Conservation (phyloP, 75 land plant genomes). For the Larix kaempferi region DNA sequence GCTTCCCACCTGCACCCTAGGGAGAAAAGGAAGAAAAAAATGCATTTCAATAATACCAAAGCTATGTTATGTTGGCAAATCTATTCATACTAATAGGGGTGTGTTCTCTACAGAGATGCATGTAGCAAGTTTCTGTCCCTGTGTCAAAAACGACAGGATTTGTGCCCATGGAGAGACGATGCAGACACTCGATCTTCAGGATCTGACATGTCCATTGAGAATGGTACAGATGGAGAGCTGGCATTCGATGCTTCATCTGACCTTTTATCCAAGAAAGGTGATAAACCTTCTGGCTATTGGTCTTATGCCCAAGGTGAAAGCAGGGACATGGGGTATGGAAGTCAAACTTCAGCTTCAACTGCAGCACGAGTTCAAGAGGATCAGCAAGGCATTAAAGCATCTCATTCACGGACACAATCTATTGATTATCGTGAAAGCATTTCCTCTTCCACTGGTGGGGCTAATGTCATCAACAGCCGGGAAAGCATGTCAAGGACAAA, state of each 20-base stretch:
- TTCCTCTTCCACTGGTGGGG: neutral
- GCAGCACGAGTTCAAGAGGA: constrained; percentile 39
- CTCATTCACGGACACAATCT: neutral
- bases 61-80: neutral
- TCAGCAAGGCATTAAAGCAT: constrained; percentile 2
- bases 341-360: neutral
- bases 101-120: constrained; percentile 1
- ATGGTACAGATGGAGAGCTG: constrained; percentile 12
- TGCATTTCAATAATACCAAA: constrained; percentile 28
- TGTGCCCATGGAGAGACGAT: neutral
- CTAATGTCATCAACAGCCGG: neutral
- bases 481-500: constrained; percentile 1
- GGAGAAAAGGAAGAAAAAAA: neutral
- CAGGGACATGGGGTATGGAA: neutral
- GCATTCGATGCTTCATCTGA: neutral
- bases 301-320: neutral
- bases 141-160: constrained; percentile 5
- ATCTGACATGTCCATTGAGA: constrained; percentile 74
- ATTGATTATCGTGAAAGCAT: neutral
- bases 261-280: neutral
- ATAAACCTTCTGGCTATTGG: neutral
- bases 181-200: constrained; percentile 28
- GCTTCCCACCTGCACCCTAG: constrained; percentile 48
- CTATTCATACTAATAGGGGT: neutral
- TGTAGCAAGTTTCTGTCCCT: constrained; percentile 1